Base-by-base conservation (phyloP, 176 grass and related monocot species). In the Avena insularis region DNA sequence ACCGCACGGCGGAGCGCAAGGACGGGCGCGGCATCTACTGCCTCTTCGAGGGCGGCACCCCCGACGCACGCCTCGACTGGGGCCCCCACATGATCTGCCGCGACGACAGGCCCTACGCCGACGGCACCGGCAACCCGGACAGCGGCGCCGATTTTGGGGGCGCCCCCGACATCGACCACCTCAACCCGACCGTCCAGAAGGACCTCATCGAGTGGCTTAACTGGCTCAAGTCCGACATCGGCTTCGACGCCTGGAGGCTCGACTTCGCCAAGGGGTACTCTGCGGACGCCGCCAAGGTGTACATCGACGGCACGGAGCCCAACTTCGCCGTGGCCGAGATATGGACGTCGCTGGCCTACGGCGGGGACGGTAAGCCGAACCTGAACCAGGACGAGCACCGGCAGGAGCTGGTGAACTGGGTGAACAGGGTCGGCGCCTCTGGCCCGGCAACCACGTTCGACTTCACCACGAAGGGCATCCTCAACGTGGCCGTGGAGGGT, bases 41-140 rank as follows among this genome's bases (percentile, higher is more conserved):
- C 68, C 14, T 88, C 29, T 97, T 97, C 79, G 95, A 94, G 84
- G 92, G 95, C 54, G 89, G 92, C 45, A 94, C 92, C 1, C 8
- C 87, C 2, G 95, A 91, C 89, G 38, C 68, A 16, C 79, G 85
- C n/a, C 91, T 97, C 17, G 92, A 97, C 87, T 97, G 95, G 95
- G 91, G 92, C 9, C 87, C 93, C 4, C 88, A 78, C 87, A 94
- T 94, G 95, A 95, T 97, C 83, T 97, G 92, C 84, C 80, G 82
- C 56, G 93, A 90, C 50, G 95, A 97, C 82, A 23, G 77, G 0
- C 33, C 84, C 3, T 94, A 93, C 92, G 84, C 88, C 40, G 92
- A 86, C 50, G 92, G 91, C 56, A 97, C 91, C 5, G 95, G 92
- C 33, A 90, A 97, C 82, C 91, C 79, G 6, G 92, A 95, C 89